Base-by-base conservation (phyloP, 495 filamentous ascomycete genomes). In the Trichoderma gamsii region DNA sequence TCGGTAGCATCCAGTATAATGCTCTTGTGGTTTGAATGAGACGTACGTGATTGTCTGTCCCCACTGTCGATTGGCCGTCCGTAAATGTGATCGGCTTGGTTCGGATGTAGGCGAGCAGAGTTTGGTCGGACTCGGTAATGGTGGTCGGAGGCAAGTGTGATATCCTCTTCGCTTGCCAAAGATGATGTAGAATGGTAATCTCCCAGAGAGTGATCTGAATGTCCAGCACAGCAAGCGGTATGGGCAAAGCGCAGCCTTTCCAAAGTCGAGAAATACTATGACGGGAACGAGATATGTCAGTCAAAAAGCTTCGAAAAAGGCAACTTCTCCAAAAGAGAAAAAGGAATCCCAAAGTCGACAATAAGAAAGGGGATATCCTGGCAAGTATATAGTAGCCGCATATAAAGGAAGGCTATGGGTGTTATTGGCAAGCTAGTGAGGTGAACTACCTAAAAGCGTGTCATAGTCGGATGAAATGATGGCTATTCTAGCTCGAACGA, bases 31-130 rank as follows among this genome's bases (percentile, higher is more conserved):
- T 76, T 73, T 23, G 83, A 77, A 41, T 83, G 82, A 66, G 27
- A 83, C 82, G 52, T 93, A 77, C 63, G 87, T 73, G 38, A 84
- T 18, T 32, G 56, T 61, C 56, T 61, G 4, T 61, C 56, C 35
- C 56, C 56, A 12, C 25, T 32, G 56, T 76, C 72, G 89, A 90
- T 78, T 96, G 90, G 75, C 93, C 90, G 63, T 78, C 81, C 15
- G 88, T 88, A 76, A 92, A 93, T 79, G 73, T 90, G 92, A 68
- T 89, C 84, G 38, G 92, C 89, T 38, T 92, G 83, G 63, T 81
- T 83, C 52, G 87, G 79, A 72, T 88, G 92, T 81, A 89, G 94
- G 74, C 86, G 84, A 64, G 86, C 87, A 72, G 92, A 88, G n/a
- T 81, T 79, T 64, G 82, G 78, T 29, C 81, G 74, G 41, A 77